Percentiles rank a stretch among this genome's conserved stretches.
Conservation (phyloP, 2,329 filamentous ascomycete genomes). For the Xylaria digitata region DNA sequence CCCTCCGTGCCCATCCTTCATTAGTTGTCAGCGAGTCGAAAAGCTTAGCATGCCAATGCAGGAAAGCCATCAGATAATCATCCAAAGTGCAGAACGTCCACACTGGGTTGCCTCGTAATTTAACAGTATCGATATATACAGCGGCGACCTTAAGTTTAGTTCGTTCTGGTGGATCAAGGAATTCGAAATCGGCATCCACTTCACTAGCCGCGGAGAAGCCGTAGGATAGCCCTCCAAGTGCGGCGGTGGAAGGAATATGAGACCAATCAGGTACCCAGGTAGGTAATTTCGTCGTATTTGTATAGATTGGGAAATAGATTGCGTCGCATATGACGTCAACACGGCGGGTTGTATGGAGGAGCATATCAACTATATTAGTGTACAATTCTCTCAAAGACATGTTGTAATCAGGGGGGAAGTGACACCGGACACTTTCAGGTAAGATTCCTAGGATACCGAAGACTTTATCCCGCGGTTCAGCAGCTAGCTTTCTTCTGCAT, state of each 20-base stretch:
- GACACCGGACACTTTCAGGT: conserved; percentile 40
- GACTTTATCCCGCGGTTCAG: conserved; percentile 52
- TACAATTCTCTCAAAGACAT: conserved; percentile 51
- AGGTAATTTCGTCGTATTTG: conserved; percentile 45
- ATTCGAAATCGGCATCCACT: conserved; percentile 41
- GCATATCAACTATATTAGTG: conserved; percentile 49
- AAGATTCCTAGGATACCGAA: conserved; percentile 52
- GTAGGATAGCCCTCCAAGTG: conserved; percentile 31
- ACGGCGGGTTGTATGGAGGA: conserved; percentile 43
- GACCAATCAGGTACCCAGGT: conserved; percentile 54
- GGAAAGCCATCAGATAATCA: conserved; percentile 53
- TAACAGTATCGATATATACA: conserved; percentile 48
- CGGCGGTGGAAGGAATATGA: conserved; percentile 40
- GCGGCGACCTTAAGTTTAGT: conserved; percentile 47
- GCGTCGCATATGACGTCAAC: conserved; percentile 52
- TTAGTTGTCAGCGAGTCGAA: conserved; percentile 38
- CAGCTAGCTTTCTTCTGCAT: conserved; percentile 45
- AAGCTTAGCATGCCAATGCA: conserved; percentile 49
- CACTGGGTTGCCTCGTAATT: conserved; percentile 43
- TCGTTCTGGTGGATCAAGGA: conserved; percentile 42
- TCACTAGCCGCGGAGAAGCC: conserved; percentile 42
- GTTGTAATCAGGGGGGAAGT: conserved; percentile 49
- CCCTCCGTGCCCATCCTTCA: conserved; percentile 1
- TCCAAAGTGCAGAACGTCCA: conserved; percentile 44
- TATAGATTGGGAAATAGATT: conserved; percentile 49